These are phyloP conservation scores for Fraxinus americana DNA, from an alignment of 257 asterid species.

Conservation along the genomic window DNA sequence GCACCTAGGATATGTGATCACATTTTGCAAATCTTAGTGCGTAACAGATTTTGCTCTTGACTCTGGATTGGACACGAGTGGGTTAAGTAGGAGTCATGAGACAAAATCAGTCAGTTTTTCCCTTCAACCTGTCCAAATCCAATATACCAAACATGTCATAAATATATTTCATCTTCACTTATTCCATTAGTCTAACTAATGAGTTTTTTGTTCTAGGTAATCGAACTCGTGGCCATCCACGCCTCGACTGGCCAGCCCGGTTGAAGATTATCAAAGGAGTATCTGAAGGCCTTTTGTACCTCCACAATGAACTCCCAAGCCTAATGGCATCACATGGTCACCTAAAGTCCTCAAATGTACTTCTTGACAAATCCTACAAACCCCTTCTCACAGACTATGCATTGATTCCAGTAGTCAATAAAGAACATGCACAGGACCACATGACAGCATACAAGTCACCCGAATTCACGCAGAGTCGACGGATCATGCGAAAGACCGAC, in stretches of 20 bases:
- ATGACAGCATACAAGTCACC: no score
- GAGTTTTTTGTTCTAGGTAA: constrained; percentile 45
- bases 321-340: constrained; percentile 91
- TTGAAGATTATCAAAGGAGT: constrained; percentile 74
- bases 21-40: not conserved
- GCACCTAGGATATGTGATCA: not conserved
- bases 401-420: constrained; percentile 47
- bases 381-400: constrained; percentile 81
- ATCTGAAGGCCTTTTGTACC: constrained; percentile 64
- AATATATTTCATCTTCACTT: not conserved
- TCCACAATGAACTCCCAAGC: constrained; percentile 78
- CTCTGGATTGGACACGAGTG: not conserved
- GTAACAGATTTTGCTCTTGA: not conserved
- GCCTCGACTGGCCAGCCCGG: constrained; percentile 79
- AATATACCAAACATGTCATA: not conserved
- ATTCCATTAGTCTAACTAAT: not conserved
- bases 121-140: not conserved
- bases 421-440: no score
- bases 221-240: constrained; percentile 39
- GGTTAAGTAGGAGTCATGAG: not conserved
- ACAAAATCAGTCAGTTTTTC: not conserved
- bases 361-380: constrained; percentile 47
- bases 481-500: constrained; percentile 71
- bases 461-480: no score
- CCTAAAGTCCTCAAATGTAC: constrained; percentile 85